Percentiles rank a stretch among this genome's conserved stretches.
These are phyloP conservation scores for Centrapalus pauciflorus DNA, from an alignment of 129 eudicot species.

Conservation along the genomic window DNA sequence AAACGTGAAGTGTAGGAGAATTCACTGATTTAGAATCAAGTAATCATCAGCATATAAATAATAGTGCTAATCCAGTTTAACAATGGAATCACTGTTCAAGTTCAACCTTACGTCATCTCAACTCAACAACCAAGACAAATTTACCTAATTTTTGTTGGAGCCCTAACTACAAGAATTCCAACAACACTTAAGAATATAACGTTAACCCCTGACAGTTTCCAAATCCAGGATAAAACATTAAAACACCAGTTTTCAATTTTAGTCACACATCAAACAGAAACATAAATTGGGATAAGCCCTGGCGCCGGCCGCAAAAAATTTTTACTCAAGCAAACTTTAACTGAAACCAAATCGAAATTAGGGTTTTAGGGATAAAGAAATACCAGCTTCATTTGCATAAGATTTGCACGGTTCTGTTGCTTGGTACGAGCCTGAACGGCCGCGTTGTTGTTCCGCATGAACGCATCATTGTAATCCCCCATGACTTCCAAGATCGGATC, in stretches of 20 bases:
- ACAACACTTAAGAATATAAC: not conserved
- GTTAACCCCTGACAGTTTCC: not conserved
- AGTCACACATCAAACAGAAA: conserved; percentile 7
- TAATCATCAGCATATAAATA: not conserved
- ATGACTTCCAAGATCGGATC: conserved; percentile 27
- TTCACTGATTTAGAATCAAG: conserved; percentile 8
- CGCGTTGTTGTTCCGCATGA: conserved; percentile 75
- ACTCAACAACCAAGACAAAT: not conserved
- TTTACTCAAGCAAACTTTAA: conserved; percentile 15
- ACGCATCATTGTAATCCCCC: conserved; percentile 86
- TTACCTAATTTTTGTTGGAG: not conserved
- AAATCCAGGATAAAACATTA: not conserved
- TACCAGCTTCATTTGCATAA: conserved; percentile 93
- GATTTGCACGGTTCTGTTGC: conserved; percentile 89
- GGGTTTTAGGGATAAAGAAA: not conserved
- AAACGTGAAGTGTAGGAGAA: not conserved
- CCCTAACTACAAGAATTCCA: conserved; percentile 2
- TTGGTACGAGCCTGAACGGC: conserved; percentile 89
- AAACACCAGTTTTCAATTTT: not conserved
- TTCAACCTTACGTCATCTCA: not conserved
- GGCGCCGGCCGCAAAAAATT: not conserved
- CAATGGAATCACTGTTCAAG: not conserved
- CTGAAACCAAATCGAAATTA: not conserved
- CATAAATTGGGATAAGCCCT: not conserved
- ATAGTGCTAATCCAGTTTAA: not conserved